phyloP scores from a whole-genome alignment of 2,329 filamentous ascomycete genomes.

The Cercospora beticola region DNA sequence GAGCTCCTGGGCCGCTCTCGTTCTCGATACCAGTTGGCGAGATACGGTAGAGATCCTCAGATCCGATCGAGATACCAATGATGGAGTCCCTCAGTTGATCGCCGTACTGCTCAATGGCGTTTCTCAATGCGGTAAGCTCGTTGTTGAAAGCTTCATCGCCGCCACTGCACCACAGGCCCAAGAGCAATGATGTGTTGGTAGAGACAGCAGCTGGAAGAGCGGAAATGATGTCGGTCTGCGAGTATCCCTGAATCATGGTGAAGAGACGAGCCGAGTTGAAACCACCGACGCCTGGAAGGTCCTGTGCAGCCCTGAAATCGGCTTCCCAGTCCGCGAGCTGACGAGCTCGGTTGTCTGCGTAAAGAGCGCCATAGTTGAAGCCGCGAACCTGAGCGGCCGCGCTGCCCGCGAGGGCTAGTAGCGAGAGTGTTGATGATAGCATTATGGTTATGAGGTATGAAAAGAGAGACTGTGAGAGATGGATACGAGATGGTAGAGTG shows the following conservation, averaged over 20 bases:
- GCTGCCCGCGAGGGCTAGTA: constrained; percentile 35
- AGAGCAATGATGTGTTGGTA: constrained; percentile 73
- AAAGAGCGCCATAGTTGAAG: constrained; percentile 71
- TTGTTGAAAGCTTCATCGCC: constrained; percentile 58
- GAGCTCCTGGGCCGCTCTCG: constrained; percentile 61
- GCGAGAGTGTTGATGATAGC: constrained; percentile 14
- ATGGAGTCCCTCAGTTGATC: constrained; percentile 64
- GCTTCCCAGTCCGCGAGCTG: constrained; percentile 64
- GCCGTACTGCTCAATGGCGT: constrained; percentile 69
- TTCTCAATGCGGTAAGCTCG: constrained; percentile 70
- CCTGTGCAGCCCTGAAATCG: constrained; percentile 66
- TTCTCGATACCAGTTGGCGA: constrained; percentile 66
- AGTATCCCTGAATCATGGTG: constrained; percentile 59
- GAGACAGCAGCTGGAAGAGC: constrained; percentile 78
- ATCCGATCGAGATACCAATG: constrained; percentile 80
- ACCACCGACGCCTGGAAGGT: constrained; percentile 57
- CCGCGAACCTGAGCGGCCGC: constrained; percentile 52
- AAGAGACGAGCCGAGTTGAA: constrained; percentile 57
- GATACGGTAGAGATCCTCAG: constrained; percentile 70
- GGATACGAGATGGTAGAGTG: background rate
- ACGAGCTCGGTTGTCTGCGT: constrained; percentile 61
- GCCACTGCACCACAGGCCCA: constrained; percentile 72
- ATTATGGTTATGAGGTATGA: background rate
- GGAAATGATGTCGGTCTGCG: constrained; percentile 62
- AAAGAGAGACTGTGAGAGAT: constrained; percentile 6